Evolutionary conservation across 768 basidiomycete species (phyloP).

Genomic region (Suillus luteus): DNA sequence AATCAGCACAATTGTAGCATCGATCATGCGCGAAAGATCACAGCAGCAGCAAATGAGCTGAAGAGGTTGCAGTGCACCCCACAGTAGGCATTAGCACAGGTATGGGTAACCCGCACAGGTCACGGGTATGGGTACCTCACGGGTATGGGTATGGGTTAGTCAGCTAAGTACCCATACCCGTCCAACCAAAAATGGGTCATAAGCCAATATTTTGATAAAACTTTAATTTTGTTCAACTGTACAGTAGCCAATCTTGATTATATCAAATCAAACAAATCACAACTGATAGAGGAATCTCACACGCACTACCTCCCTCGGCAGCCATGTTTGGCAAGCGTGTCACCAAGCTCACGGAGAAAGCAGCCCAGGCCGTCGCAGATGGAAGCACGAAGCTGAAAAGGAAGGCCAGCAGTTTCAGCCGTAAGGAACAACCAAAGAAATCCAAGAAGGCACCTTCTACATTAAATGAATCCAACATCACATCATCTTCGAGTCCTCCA

Average conservation of each 20-base stretch:
- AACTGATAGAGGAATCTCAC: background rate
- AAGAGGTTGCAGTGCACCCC: no score
- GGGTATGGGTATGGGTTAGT: background rate
- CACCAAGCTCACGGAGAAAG: background rate
- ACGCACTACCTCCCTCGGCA: background rate
- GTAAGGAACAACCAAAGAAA: background rate
- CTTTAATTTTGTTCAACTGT: background rate
- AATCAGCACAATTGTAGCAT: no score
- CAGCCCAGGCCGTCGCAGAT: background rate
- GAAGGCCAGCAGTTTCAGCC: slow-evolving; percentile 6
- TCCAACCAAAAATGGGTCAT: background rate
- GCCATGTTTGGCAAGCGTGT: slow-evolving; percentile 5
- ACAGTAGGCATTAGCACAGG: slow-evolving; percentile 4
- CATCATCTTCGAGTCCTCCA: background rate
- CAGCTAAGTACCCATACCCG: background rate
- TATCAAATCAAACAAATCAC: background rate
- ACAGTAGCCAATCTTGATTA: slow-evolving; percentile 2
- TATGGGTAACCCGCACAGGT: background rate
- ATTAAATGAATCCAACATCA: background rate
- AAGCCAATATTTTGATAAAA: background rate
- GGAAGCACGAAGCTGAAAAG: background rate
- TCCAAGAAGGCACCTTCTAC: background rate
- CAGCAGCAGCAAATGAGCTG: no score
- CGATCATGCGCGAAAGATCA: no score
- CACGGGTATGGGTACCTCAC: slow-evolving; percentile 1